These are phyloP conservation scores for Penicillium sp. DNA, from an alignment of 2,329 filamentous ascomycete genomes.

Conservation along the genomic window DNA sequence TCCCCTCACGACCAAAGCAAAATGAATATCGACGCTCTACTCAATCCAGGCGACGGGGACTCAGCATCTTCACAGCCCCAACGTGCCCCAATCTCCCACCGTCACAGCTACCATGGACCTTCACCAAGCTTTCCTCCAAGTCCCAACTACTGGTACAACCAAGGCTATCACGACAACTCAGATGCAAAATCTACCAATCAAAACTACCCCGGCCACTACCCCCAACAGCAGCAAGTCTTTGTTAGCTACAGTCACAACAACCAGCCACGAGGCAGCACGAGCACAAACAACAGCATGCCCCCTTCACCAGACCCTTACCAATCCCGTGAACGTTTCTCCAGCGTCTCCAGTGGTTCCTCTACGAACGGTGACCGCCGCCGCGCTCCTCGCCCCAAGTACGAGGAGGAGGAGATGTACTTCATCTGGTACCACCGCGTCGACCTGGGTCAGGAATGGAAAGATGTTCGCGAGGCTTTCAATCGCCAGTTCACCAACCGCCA, in stretches of 20 bases:
- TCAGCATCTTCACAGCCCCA: conserved; percentile 20
- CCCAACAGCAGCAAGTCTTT: background rate
- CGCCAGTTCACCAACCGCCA: conserved; percentile 44
- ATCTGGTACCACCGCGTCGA: conserved; percentile 54
- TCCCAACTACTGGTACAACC: conserved; percentile 30
- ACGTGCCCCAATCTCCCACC: conserved; percentile 15
- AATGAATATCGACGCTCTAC: conserved; percentile 37
- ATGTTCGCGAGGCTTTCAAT: conserved; percentile 47
- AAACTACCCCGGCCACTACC: background rate
- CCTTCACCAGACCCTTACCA: conserved; percentile 40
- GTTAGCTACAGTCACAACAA: background rate
- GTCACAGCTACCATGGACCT: conserved; percentile 19
- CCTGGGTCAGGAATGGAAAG: conserved; percentile 48
- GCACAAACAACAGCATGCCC: conserved; percentile 9
- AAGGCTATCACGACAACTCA: conserved; percentile 25
- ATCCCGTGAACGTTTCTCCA: conserved; percentile 42
- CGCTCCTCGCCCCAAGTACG: conserved; percentile 48
- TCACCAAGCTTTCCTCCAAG: conserved; percentile 34
- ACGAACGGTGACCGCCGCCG: conserved; percentile 40
- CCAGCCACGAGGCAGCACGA: conserved; percentile 3
- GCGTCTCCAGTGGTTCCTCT: conserved; percentile 43
- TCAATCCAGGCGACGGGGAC: conserved; percentile 32
- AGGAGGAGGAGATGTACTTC: conserved; percentile 50
- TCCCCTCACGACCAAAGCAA: conserved; percentile 31
- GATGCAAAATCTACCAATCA: conserved; percentile 6